These are phyloP conservation scores for Malassezia sympodialis DNA, from an alignment of 1,284 basidiomycete genomes.

Conservation along the genomic window DNA sequence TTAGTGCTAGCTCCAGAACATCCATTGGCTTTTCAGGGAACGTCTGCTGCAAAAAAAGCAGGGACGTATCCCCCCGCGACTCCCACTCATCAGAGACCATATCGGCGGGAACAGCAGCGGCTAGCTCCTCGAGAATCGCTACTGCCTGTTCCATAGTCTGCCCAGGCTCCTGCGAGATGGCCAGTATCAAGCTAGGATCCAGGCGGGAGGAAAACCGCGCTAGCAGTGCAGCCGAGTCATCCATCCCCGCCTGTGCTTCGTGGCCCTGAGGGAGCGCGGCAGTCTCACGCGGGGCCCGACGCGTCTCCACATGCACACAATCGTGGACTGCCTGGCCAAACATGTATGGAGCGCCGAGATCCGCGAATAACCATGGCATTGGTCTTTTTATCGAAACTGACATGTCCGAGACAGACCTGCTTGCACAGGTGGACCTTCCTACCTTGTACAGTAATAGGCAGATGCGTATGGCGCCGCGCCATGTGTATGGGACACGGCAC, in stretches of 20 bases:
- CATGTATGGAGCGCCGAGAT: not conserved
- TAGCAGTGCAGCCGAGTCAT: not conserved
- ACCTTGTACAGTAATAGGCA: not conserved
- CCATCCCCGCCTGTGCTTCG: not conserved
- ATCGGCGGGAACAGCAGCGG: not conserved
- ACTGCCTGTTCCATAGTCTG: not conserved
- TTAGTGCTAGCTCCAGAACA: slow-evolving; percentile 3
- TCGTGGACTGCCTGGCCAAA: not conserved
- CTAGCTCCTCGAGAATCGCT: slow-evolving; percentile 1
- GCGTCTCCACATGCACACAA: not conserved
- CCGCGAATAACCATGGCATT: not conserved
- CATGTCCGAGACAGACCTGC: not conserved
- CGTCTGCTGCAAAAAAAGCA: slow-evolving; percentile 24
- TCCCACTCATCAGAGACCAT: not conserved
- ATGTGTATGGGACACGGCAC: not conserved
- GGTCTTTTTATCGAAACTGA: not conserved
- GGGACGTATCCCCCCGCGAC: not conserved
- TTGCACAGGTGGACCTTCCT: not conserved
- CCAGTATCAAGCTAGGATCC: slow-evolving; percentile 12
- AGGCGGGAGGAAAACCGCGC: slow-evolving; percentile 6
- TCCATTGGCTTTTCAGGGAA: not conserved
- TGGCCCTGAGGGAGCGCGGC: not conserved
- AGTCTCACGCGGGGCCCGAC: not conserved
- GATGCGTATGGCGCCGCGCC: not conserved
- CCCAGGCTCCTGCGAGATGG: slow-evolving; percentile 5